Base-by-base conservation (phyloP, 2,329 filamentous ascomycete genomes). In the Diaporthe sp. region DNA sequence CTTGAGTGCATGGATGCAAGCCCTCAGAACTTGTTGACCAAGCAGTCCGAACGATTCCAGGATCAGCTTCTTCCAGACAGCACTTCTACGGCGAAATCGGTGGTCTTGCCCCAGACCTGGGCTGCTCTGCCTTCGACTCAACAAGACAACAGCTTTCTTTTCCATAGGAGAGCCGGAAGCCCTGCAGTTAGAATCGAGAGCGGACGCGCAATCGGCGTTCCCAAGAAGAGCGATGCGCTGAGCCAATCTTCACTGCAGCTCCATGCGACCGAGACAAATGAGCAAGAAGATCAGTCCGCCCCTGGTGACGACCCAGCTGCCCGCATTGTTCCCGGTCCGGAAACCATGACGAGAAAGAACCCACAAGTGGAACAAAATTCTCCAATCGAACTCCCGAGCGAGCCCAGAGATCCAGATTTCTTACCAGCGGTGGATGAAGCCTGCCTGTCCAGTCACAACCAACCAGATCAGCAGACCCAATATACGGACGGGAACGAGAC, bases 101-200 rank as follows among this genome's bases (percentile, higher is more conserved):
- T 32, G 17, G 30, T 30, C 25, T 32, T 42, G 3, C 6, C 56
- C 17, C 47, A 63, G 8, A 9, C 6, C 7, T 25, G 51, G 70
- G 44, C 32, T 39, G 35, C 22, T 22, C 44, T 58, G 8, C 35
- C 55, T 30, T 66, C 68, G 22, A 58, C 58, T 13, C 81, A 84
- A 56, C 77, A 79, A 74, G 82, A 84, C 53, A 76, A 78, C 17
- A 84, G 81, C 71, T 83, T 83, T 66, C 76, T 77, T 25, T 84
- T 81, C 74, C 82, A 79, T 30, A 78, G 78, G 55, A 78, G 74
- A 8, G 51, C 68, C 70, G 55, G 50, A 58, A n/a, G 30, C 19
- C 59, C 53, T 58, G 17, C 37, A 42, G 35, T 25, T 9, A 27
- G 30, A 25, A 12, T 17, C 8, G 42, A 65, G 12, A 1, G 8